Conservation (phyloP, 768 basidiomycete genomes). For the Russula griseocarnosa region DNA sequence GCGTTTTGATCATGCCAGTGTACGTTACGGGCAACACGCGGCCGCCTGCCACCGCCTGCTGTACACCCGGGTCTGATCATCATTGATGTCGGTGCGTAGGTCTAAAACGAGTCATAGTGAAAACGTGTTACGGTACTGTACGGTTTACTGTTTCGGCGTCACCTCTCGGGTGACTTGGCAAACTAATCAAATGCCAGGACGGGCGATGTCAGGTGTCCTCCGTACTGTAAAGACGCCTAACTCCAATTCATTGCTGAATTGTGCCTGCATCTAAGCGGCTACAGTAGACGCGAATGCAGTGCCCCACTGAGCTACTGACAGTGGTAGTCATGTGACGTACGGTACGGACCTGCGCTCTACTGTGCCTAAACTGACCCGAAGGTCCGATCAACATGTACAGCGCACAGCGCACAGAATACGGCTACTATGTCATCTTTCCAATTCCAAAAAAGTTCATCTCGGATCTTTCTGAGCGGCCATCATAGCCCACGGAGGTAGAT, state of each 20-base stretch:
- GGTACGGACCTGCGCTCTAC: too few species aligned
- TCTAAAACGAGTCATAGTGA: not conserved
- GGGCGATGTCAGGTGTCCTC: not conserved
- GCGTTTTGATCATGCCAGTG: not conserved
- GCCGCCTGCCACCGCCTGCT: not conserved
- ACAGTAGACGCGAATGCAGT: too few species aligned
- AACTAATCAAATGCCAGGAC: not conserved
- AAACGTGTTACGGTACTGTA: not conserved
- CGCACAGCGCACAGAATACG: not conserved
- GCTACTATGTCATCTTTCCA: not conserved
- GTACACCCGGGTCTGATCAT: not conserved
- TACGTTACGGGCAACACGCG: not conserved
- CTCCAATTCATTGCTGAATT: not conserved
- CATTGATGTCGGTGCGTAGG: not conserved
- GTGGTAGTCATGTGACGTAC: not conserved
- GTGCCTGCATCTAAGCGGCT: not conserved
- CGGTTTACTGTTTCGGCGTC: not conserved
- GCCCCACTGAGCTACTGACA: not conserved
- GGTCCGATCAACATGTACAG: not conserved
- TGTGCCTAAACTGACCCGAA: not conserved
- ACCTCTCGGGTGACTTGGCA: too few species aligned
- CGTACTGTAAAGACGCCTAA: not conserved
- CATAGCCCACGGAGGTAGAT: not conserved
- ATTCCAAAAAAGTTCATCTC: not conserved
- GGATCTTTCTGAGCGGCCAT: constrained; percentile 11